Evolutionary conservation across 2,329 filamentous ascomycete species (phyloP).

Genomic region (Penicillium sp.): DNA sequence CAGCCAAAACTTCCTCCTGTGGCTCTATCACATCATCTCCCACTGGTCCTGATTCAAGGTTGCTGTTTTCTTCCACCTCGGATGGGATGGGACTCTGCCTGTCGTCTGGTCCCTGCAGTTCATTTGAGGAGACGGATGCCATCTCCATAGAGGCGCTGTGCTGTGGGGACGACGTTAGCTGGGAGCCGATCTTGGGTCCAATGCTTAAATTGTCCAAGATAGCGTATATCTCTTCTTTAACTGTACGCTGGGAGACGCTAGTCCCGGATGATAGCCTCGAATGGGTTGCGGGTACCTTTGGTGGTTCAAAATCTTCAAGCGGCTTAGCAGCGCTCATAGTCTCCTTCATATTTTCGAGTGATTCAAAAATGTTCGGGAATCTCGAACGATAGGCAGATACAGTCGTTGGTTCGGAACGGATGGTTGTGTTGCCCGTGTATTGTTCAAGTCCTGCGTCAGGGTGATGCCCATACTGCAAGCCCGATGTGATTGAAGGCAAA

Average conservation of each 20-base stretch:
- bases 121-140: background rate
- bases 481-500: conserved; percentile 12
- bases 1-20: background rate
- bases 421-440: background rate
- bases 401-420: conserved; percentile 12
- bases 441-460: background rate
- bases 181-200: background rate
- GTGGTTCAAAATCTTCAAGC: background rate
- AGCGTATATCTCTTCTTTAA: conserved; percentile 15
- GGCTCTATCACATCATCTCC: background rate
- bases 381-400: background rate
- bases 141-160: background rate
- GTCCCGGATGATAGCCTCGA: conserved; percentile 5
- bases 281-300: background rate
- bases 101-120: background rate
- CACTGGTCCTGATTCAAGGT: background rate
- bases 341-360: background rate
- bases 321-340: background rate
- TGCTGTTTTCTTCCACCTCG: background rate
- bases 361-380: background rate
- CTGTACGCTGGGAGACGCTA: background rate
- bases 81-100: background rate
- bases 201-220: conserved; percentile 13
- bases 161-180: background rate
- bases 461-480: conserved; percentile 6